Percentiles rank a stretch among this genome's conserved stretches.
Conservation (phyloP, 192 early-diverging fungal species). For the Coemansia sp. region DNA sequence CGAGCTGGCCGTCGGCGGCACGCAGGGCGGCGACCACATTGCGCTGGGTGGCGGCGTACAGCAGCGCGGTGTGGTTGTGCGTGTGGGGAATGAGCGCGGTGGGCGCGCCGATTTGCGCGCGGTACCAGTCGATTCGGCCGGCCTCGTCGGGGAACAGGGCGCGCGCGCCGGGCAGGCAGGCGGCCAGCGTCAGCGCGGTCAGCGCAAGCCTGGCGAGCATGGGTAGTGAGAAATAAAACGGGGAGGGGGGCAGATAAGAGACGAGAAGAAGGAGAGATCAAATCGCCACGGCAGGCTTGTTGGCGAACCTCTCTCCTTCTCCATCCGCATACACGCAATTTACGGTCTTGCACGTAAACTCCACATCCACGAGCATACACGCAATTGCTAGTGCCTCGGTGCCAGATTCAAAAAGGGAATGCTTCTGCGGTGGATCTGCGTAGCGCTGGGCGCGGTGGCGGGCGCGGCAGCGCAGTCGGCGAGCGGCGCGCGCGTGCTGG, state of each 20-base stretch:
- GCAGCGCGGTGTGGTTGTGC: conserved; percentile 25
- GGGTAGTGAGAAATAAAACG: no score
- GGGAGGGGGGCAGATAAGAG: no score
- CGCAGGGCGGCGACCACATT: conserved; percentile 71
- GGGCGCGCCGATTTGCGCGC: conserved; percentile 37
- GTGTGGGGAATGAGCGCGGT: conserved; percentile 18
- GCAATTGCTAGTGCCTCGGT: no score
- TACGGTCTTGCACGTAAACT: no score
- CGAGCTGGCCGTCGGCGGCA: conserved; percentile 62
- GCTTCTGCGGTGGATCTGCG: conserved; percentile 16
- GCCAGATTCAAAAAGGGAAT: no score
- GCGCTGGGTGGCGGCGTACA: conserved; percentile 63
- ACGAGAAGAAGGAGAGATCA: neutral
- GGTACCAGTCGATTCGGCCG: conserved; percentile 49
- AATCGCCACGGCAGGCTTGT: neutral
- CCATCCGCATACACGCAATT: neutral
- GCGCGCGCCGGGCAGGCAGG: conserved; percentile 2
- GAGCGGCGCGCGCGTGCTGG: conserved; percentile 63
- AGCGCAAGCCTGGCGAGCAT: neutral
- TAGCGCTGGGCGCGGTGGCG: conserved; percentile 6
- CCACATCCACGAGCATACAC: no score
- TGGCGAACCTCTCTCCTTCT: neutral
- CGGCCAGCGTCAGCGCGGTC: conserved; percentile 16
- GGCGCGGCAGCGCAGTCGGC: conserved; percentile 55
- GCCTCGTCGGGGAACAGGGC: conserved; percentile 51